A percentile compares a stretch with the other conserved stretches of the same genome.
These are phyloP conservation scores for Talaromyces sp. DNA, from an alignment of 2,329 filamentous ascomycete species.

Conservation along the genomic window DNA sequence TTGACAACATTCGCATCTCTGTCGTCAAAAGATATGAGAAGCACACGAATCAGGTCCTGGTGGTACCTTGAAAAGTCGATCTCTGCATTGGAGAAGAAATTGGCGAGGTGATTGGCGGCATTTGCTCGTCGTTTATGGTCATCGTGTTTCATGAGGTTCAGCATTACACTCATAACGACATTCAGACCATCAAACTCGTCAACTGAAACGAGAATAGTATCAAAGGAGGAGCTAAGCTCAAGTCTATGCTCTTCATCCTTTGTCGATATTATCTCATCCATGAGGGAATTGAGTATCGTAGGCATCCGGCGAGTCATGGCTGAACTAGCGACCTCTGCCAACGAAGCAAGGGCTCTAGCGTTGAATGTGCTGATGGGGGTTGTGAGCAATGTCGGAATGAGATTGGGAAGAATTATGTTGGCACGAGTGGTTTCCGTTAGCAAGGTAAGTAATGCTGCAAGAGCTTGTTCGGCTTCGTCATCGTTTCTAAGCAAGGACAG, in stretches of 20 bases:
- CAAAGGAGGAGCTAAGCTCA: conserved; percentile 76
- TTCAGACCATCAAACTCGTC: conserved; percentile 96
- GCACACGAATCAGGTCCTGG: conserved; percentile 83
- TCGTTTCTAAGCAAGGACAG: conserved; percentile 84
- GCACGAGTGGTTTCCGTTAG: conserved; percentile 90
- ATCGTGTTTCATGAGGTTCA: conserved; percentile 83
- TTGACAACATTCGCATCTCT: conserved; percentile 78
- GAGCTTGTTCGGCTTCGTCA: conserved; percentile 81
- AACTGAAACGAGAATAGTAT: conserved; percentile 84
- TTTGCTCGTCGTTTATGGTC: conserved; percentile 78
- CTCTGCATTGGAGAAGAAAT: conserved; percentile 74
- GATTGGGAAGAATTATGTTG: conserved; percentile 92
- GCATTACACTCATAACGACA: conserved; percentile 88
- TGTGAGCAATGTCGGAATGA: conserved; percentile 86
- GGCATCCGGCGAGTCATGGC: conserved; percentile 89
- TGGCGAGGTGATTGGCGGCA: conserved; percentile 73
- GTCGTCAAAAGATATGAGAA: conserved; percentile 91
- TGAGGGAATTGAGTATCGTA: conserved; percentile 83
- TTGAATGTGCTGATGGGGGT: conserved; percentile 93
- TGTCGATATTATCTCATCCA: conserved; percentile 77
- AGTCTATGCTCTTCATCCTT: conserved; percentile 67
- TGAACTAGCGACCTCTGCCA: conserved; percentile 83
- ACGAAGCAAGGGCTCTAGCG: conserved; percentile 83
- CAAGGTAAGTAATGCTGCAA: conserved; percentile 86
- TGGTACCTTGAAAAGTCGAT: conserved; percentile 95